Conservation (phyloP, 352 stramenopile genomes). For the Phytophthora litchii region DNA sequence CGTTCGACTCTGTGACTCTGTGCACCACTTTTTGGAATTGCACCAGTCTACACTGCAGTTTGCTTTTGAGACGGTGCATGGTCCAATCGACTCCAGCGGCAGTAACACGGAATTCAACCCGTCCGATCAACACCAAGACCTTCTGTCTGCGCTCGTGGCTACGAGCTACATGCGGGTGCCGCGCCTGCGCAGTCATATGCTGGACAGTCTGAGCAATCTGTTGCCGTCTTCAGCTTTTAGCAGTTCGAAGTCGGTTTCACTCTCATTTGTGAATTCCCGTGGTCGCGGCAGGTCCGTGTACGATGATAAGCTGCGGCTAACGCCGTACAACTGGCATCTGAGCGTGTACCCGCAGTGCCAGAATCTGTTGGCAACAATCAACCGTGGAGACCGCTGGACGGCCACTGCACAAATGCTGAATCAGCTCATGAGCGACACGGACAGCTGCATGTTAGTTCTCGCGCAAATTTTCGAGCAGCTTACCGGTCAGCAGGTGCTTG, state of each 20-base stretch:
- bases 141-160: conserved; percentile 50
- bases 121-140: conserved; percentile 37
- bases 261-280: conserved; percentile 28
- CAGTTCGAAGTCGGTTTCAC: conserved; percentile 26
- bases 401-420: conserved; percentile 34
- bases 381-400: conserved; percentile 55
- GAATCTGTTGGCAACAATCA: conserved; percentile 44
- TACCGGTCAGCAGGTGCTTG: conserved; percentile 40
- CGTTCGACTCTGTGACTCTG: conserved; percentile 50
- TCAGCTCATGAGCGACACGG: conserved; percentile 40
- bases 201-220: conserved; percentile 49
- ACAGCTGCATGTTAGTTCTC: conserved; percentile 50
- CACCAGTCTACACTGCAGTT: conserved; percentile 69
- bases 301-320: conserved; percentile 51
- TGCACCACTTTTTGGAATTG: conserved; percentile 61
- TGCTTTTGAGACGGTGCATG: conserved; percentile 42
- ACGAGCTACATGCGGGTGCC: conserved; percentile 65
- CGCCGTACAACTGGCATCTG: conserved; percentile 64
- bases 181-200: conserved; percentile 54
- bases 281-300: conserved; percentile 42
- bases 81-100: conserved; percentile 19
- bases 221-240: conserved; percentile 19
- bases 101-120: conserved; percentile 30
- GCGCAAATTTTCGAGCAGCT: conserved; percentile 68
- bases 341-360: conserved; percentile 60